Base-by-base conservation (phyloP, 768 basidiomycete species). In the Trametopsis cervina region DNA sequence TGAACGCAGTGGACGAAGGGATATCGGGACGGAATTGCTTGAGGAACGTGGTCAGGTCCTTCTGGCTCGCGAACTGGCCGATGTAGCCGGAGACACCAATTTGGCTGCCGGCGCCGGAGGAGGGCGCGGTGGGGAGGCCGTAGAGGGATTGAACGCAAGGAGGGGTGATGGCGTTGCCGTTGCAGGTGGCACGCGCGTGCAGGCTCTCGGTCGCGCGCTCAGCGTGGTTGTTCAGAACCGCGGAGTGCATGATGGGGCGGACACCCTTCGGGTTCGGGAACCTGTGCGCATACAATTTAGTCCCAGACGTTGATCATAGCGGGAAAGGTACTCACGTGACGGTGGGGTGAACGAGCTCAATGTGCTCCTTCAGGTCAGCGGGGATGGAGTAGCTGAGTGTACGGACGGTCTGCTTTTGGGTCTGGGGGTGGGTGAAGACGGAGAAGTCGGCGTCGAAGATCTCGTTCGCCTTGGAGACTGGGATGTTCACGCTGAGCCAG, bases 21-120 rank as follows among this genome's bases (percentile, higher is more conserved):
- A 47, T 76, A 75, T 78, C 77, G 11, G 75, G 53, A 12, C 76
- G 66, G 64, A 72, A 81, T 6, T 53, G 46, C 26, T 47, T 57
- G 61, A 77, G 71, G 64, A 83, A 83, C n/a, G 72, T 72, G 20
- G 44, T 37, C 41, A 59, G 21, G 36, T 60, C 56, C 15, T 37
- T 53, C 33, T 52, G 35, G 40, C 59, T 54, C 2, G 59, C 53
- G 29, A 53, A 62, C 36, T 58, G 50, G 21, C 54, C 35, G n/a
- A 49, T 44, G 41, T 60, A 61, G 4, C 55, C 55, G n/a, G 43
- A 42, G 45, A 62, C 58, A 10, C 50, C 61, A 17, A 60, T 47
- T 22, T 40, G 44, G 48, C 56, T 57, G 36, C 47, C 44, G 10
- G 40, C 20, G 17, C 48, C 37, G 15, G 50, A 42, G 0, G 60